Evolutionary conservation across 1,139 yeast genomes (phyloP).

Genomic region (Scheffersomyces insectosa): DNA sequence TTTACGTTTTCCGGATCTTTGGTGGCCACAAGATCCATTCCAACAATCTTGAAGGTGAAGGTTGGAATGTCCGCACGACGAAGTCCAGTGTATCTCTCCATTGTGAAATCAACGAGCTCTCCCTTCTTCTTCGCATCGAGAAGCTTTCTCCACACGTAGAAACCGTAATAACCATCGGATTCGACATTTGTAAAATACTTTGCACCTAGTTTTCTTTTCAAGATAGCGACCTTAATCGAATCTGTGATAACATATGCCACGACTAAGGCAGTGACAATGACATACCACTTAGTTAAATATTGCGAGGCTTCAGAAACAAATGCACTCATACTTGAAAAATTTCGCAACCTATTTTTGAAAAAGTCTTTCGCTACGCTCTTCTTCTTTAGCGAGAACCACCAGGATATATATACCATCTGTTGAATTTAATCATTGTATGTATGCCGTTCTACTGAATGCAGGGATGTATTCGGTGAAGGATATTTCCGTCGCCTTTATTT

Average conservation of each 20-base stretch:
- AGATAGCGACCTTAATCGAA: neutral
- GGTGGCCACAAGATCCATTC: constrained; percentile 15
- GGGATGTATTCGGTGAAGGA: too few relatives aligned
- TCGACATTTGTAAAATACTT: constrained; percentile 6
- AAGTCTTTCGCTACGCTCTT: too few relatives aligned
- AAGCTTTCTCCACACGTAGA: constrained; percentile 6
- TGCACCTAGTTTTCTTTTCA: constrained; percentile 9
- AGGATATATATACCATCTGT: too few relatives aligned
- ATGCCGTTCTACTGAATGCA: too few relatives aligned
- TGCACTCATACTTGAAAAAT: neutral
- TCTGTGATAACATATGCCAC: constrained; percentile 1
- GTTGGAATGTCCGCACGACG: constrained; percentile 11
- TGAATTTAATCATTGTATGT: too few relatives aligned
- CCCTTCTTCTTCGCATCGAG: constrained; percentile 12
- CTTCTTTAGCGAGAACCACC: too few relatives aligned
- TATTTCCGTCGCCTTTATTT: too few relatives aligned
- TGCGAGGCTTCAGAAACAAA: neutral
- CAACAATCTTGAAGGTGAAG: constrained; percentile 14
- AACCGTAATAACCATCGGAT: constrained; percentile 14
- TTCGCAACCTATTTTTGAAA: neutral
- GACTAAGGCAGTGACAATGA: constrained; percentile 2
- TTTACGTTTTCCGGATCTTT: constrained; percentile 31
- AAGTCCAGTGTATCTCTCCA: constrained; percentile 5
- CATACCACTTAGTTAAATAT: constrained; percentile 8
- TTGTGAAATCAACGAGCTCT: constrained; percentile 10